Evolutionary conservation across 192 early-diverging fungal species (phyloP).

Genomic region (Coemansia sp.): DNA sequence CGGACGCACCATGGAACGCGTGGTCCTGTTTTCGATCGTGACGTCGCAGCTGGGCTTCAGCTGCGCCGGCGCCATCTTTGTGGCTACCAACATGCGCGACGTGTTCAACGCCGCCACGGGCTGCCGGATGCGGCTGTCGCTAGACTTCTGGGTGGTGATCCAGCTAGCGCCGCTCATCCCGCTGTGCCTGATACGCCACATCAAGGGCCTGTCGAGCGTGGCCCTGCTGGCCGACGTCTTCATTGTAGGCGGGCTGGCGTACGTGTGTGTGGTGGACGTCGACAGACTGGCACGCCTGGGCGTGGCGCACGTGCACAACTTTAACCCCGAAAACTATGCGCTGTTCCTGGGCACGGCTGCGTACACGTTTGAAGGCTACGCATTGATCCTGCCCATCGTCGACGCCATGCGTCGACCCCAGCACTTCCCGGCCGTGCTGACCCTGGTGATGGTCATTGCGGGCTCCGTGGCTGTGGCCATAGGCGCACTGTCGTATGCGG

Average conservation of each 20-base stretch:
- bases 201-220: constrained; percentile 76
- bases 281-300: constrained; percentile 55
- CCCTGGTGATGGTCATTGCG: constrained; percentile 67
- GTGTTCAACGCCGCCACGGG: constrained; percentile 60
- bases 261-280: constrained; percentile 76
- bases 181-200: constrained; percentile 80
- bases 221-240: constrained; percentile 88
- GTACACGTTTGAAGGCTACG: constrained; percentile 84
- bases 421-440: constrained; percentile 72
- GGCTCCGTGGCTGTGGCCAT: constrained; percentile 69
- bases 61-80: constrained; percentile 80
- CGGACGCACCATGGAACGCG: constrained; percentile 51
- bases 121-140: constrained; percentile 53
- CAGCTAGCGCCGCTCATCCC: constrained; percentile 71
- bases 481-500: constrained; percentile 74
- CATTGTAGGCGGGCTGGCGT: constrained; percentile 78
- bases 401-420: constrained; percentile 78
- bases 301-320: constrained; percentile 50
- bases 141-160: constrained; percentile 65
- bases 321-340: constrained; percentile 73
- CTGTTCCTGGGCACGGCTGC: constrained; percentile 93
- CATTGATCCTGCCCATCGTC: constrained; percentile 64
- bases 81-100: constrained; percentile 75
- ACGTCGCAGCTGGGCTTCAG: constrained; percentile 77
- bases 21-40: constrained; percentile 61